Base-by-base conservation (phyloP, 2,329 filamentous ascomycete genomes). In the Cladorrhinum sp. region DNA sequence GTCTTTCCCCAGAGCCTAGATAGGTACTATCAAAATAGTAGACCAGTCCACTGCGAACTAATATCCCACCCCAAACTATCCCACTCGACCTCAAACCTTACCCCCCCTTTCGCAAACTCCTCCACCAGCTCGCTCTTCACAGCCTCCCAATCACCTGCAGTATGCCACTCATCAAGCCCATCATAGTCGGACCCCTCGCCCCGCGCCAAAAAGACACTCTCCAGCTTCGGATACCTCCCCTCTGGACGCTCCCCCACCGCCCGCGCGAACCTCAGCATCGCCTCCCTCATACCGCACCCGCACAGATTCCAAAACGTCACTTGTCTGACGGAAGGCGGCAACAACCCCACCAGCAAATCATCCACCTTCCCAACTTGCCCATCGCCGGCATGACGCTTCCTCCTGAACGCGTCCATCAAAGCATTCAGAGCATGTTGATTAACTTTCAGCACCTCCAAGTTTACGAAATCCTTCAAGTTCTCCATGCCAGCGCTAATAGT, bases 241-340 rank as follows among this genome's bases (percentile, higher is more conserved):
- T 52, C 51, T n/a, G n/a, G n/a, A n/a, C n/a, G n/a, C n/a, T n/a
- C n/a, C 9, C 39, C 60, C 28, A 52, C 60, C 14, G 42, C 55
- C 55, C 30, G 52, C 28, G 60, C 60, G 20, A 62, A 53, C 55
- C 28, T 23, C 52, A 18, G 12, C 60, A 62, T 54, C n/a, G 55
- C 51, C 18, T 26, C 30, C 26, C 3, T 26, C 51, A 58, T 36
- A 7, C 30, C 50, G 6, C 1, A 3, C 21, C 28, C 55, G 14
- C 58, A 51, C n/a, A 36, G 16, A 12, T 18, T 10, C 60, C 60
- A 62, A 7, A 62, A 28, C 42, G 50, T 57, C 16, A 62, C 55
- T 55, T 62, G 50, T 36, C 52, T n/a, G 1, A 62, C 55, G 8
- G 16, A 21, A 1, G 24, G 14, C 28, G 60, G 56, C 16, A 62